These are phyloP conservation scores for Magnolia changhungtana DNA, from an alignment of 164 flowering plant species.

Conservation along the genomic window DNA sequence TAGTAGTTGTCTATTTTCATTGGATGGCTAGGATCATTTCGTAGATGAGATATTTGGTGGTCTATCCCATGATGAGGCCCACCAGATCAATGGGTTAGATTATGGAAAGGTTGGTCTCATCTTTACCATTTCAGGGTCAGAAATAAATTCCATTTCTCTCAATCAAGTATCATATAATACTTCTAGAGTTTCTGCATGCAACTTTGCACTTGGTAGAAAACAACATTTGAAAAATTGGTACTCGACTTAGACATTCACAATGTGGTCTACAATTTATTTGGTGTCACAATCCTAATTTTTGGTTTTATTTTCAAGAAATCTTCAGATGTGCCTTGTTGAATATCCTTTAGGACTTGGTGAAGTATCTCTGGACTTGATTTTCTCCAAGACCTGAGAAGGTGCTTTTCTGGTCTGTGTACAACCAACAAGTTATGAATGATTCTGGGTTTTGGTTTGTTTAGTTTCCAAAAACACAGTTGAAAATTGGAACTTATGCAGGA, in stretches of 20 bases:
- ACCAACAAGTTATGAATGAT: background rate
- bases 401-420: background rate
- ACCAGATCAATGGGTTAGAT: too few species aligned
- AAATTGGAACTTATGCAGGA: background rate
- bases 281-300: background rate
- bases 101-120: too few species aligned
- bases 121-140: too few species aligned
- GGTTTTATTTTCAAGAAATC: too few species aligned
- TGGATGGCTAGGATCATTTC: too few species aligned
- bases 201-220: background rate
- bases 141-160: background rate
- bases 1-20: too few species aligned
- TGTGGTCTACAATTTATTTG: background rate
- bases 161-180: background rate
- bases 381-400: background rate
- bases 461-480: background rate
- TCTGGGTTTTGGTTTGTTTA: background rate
- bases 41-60: too few species aligned
- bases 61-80: too few species aligned
- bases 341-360: too few species aligned
- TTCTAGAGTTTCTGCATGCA: background rate
- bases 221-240: background rate
- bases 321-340: background rate
- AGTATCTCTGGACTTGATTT: background rate
- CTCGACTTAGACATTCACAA: background rate